Base-by-base conservation (phyloP, 352 stramenopile genomes). In the Globisporangium viniferum region DNA sequence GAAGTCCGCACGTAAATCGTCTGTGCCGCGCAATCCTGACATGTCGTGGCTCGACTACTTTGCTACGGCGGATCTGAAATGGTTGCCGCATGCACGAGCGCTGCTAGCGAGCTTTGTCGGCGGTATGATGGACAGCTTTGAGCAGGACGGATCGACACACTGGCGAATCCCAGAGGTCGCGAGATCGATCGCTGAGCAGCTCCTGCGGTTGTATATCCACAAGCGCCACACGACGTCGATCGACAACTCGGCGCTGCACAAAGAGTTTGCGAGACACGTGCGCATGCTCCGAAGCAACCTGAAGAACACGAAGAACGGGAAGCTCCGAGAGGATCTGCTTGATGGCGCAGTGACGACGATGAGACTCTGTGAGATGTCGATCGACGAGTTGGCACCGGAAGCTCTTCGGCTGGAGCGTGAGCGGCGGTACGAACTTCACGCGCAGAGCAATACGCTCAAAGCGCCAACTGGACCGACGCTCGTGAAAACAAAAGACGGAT, bases 231-330 rank as follows among this genome's bases (percentile, higher is more conserved):
- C 68, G 10, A 39, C 46, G 29, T 55, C 49, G 22, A 64, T 72
- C 9, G 64, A 76, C 41, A 82, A 87, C 48, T 31, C 63, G 12
- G 67, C 53, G 5, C 49, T 87, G 24, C 72, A 77, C 35, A 84
- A 78, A 29, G 79, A 84, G 22, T 87, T 86, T 64, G 36, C 68
- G 53, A 60, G 73, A 4, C 81, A 89, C 39, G 73, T 73, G n/a
- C 75, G 81, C 3, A 87, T 86, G 79, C 68, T 89, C 0, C 77
- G 75, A 2, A 80, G 67, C 64, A 89, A 89, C 51, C 58, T 89
- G 10, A 70, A 70, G 3, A 84, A 83, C 49, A 24, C 58, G 0
- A 72, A 76, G 9, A 89, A 85, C 61, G 60, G 59, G 1, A 73
- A 82, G 57, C 67, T 89, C 1, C 81, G 81, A 0, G 48, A 62